Percentiles rank a stretch among this genome's conserved stretches.
phyloP scores from a whole-genome alignment of 176 grass and related monocot species.

The Echinochloa phyllopogon region DNA sequence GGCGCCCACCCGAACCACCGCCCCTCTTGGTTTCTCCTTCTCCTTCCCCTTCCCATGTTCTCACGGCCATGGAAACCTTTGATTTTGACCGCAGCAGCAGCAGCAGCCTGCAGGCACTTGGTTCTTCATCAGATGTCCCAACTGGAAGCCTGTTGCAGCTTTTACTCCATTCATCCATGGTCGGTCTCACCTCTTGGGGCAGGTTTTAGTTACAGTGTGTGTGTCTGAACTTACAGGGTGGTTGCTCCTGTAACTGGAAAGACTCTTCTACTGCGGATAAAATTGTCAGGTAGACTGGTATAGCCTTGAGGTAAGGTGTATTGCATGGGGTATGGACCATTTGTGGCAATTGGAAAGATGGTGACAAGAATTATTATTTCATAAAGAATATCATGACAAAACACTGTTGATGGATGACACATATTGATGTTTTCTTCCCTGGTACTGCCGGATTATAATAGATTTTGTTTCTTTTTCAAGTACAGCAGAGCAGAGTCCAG shows the following conservation, averaged over 20 bases:
- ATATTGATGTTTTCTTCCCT: conserved; percentile 30
- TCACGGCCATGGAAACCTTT: not conserved
- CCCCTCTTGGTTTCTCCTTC: not conserved
- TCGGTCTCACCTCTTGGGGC: not conserved
- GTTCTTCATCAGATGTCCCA: conserved; percentile 25
- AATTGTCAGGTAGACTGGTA: conserved; percentile 35
- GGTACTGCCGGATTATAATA: conserved; percentile 29
- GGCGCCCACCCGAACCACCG: conserved; percentile 44
- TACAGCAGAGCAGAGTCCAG: conserved; percentile 36
- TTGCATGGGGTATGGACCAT: conserved; percentile 44
- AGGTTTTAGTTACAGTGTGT: not conserved
- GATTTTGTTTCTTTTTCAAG: conserved; percentile 23
- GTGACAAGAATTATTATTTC: conserved; percentile 32
- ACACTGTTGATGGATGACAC: conserved; percentile 15
- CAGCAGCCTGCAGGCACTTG: not conserved
- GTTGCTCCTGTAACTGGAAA: conserved; percentile 13
- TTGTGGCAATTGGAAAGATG: conserved; percentile 30
- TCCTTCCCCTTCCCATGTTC: not conserved
- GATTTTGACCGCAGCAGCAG: conserved; percentile 22
- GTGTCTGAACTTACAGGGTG: conserved; percentile 10
- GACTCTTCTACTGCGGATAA: conserved; percentile 39
- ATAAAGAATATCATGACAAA: conserved; percentile 34
- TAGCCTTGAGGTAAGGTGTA: not conserved
- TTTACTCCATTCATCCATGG: not conserved
- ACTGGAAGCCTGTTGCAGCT: conserved; percentile 23